A percentile compares a stretch with the other conserved stretches of the same genome.
These are phyloP conservation scores for Grosmannia clavigera DNA, from an alignment of 2,329 filamentous ascomycete genomes.

Conservation along the genomic window DNA sequence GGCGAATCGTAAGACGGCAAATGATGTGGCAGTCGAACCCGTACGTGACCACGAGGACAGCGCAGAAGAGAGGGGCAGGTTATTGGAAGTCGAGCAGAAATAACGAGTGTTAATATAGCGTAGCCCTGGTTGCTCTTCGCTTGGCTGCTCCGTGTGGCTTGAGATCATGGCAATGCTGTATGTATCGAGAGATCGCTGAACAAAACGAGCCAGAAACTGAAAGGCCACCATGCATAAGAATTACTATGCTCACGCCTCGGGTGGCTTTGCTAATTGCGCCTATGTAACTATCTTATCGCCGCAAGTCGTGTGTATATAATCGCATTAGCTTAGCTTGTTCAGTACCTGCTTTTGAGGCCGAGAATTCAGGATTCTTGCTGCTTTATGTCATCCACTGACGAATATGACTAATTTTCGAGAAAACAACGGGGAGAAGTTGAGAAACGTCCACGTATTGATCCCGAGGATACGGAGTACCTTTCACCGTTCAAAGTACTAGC, in stretches of 20 bases:
- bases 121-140: not conserved
- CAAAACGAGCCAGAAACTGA: not conserved
- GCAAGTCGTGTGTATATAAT: not conserved
- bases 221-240: not conserved
- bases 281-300: not conserved
- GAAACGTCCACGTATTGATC: too few relatives aligned
- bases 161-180: not conserved
- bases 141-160: not conserved
- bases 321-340: not conserved
- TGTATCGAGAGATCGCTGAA: not conserved
- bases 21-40: not conserved
- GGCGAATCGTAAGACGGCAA: slow-evolving; percentile 1
- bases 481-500: not conserved
- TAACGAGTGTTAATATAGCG: not conserved
- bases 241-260: not conserved
- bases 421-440: too few relatives aligned
- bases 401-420: too few relatives aligned
- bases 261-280: not conserved
- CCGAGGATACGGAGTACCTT: too few relatives aligned
- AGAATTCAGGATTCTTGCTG: not conserved
- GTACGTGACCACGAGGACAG: not conserved
- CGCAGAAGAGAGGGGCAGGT: not conserved
- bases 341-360: not conserved
- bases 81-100: not conserved
- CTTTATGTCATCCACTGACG: too few relatives aligned